Evolutionary conservation across 129 eudicot genomes (phyloP), one percentile per base, ranked within the genome.

Genomic region (Lactuca sativa): DNA sequence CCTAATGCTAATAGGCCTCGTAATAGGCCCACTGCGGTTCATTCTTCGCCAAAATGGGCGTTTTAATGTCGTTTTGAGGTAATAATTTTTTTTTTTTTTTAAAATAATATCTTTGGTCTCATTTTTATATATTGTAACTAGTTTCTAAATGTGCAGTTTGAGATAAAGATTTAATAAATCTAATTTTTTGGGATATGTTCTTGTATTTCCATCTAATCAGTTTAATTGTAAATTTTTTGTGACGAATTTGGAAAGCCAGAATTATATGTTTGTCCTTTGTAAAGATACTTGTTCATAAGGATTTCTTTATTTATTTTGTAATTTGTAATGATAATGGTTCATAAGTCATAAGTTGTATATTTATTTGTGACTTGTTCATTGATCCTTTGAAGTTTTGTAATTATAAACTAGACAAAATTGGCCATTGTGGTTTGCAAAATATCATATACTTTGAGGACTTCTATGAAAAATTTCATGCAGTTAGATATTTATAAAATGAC

Each of bases 31-130:
- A 84, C 47, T 59, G 83, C 87, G 32, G 89, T 76, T 56, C 87
- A 82, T 82, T 83, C 95, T 36, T 87, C 97, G 41, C 90, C 97
- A 4, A 91, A 84, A 77, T 91, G 97, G 96, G 81, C 78, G 31
- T 88, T 86, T 54, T 91, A 61, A 78, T 30, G 54, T 14, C 43
- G 72, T 65, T 64, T 71, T 34, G 64, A 72, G 78, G 73, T 78
- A 72, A 78, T 65, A 58, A 31, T 30, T 47, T 5, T 9, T 43
- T 56, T 69, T 34, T 54, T 7, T 40, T 40, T 40, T 40, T 47
- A 21, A 3, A 3, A 0, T 10, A 10, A 41, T 58, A 40, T 58
- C 4, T 51, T 36, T 37, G 21, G 13, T 72, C 21, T 70, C 10
- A 9, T 40, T 49, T 61, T 15, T 21, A 12, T 69, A 38, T 69